phyloP scores from a whole-genome alignment of 129 eudicot genomes.

The Flaveria sonorensis region DNA sequence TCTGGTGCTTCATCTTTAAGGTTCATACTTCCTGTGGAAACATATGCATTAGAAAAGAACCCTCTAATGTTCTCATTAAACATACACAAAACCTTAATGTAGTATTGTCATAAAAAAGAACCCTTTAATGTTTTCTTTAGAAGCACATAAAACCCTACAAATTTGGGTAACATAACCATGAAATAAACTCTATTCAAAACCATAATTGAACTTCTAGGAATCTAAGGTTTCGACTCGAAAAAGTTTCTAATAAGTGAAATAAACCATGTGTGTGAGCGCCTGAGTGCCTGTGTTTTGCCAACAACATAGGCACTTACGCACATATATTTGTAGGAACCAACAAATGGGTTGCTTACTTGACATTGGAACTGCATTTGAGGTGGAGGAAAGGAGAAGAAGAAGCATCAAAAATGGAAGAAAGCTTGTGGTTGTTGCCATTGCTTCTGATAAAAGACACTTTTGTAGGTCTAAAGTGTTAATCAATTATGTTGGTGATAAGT shows the following conservation, averaged over 20 bases:
- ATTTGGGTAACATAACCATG: too few relatives aligned
- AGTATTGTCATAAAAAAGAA: background rate
- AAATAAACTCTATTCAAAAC: background rate
- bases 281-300: background rate
- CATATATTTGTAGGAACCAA: background rate
- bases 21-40: conserved; percentile 46
- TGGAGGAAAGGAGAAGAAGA: conserved; percentile 38
- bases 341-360: conserved; percentile 50
- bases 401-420: conserved; percentile 35
- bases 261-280: background rate
- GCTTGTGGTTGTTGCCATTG: conserved; percentile 48
- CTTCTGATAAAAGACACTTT: conserved; percentile 31
- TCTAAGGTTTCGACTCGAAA: background rate
- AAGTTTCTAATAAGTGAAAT: too few relatives aligned
- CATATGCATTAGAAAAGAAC: conserved; percentile 2
- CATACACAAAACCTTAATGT: background rate
- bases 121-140: background rate
- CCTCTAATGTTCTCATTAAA: background rate
- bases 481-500: conserved; percentile 26
- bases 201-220: background rate
- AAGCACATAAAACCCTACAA: background rate
- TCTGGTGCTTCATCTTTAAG: conserved; percentile 43
- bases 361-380: conserved; percentile 52
- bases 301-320: background rate
- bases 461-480: conserved; percentile 29